Conservation (phyloP, 306 rosid genomes). For the Crotalaria pallida region DNA sequence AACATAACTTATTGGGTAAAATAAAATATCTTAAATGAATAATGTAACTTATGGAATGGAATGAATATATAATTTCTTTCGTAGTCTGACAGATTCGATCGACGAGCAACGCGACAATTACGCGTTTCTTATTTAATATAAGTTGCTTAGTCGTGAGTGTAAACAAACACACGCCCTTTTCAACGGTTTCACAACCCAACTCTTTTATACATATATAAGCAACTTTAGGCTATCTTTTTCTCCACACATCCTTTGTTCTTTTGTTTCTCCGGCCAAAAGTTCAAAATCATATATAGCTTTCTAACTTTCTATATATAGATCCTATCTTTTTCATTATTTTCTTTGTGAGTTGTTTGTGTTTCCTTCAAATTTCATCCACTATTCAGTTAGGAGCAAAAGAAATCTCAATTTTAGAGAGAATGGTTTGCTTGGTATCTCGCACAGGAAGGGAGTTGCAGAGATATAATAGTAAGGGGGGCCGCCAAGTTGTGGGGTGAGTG, state of each 20-base stretch:
- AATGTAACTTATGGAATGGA: no score
- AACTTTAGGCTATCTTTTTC: neutral
- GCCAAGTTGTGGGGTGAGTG: conserved; percentile 94
- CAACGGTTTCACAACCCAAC: neutral
- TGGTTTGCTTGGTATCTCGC: conserved; percentile 77
- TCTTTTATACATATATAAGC: neutral
- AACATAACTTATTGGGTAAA: no score
- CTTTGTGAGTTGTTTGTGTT: neutral
- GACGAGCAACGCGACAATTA: neutral
- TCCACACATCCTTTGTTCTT: neutral
- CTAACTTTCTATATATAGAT: neutral
- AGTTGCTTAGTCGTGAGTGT: neutral
- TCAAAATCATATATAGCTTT: neutral
- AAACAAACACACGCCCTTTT: neutral
- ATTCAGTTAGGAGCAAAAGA: neutral
- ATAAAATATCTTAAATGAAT: no score
- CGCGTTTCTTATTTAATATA: conserved; percentile 16
- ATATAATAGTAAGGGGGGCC: conserved; percentile 62
- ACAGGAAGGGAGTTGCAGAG: conserved; percentile 82
- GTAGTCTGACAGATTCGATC: neutral
- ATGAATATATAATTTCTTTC: no score
- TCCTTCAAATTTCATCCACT: neutral
- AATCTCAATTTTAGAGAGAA: conserved; percentile 11
- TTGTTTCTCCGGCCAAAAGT: neutral
- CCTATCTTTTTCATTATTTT: neutral